phyloP scores from a whole-genome alignment of 2,329 filamentous ascomycete genomes.

The Fusarium sp. region DNA sequence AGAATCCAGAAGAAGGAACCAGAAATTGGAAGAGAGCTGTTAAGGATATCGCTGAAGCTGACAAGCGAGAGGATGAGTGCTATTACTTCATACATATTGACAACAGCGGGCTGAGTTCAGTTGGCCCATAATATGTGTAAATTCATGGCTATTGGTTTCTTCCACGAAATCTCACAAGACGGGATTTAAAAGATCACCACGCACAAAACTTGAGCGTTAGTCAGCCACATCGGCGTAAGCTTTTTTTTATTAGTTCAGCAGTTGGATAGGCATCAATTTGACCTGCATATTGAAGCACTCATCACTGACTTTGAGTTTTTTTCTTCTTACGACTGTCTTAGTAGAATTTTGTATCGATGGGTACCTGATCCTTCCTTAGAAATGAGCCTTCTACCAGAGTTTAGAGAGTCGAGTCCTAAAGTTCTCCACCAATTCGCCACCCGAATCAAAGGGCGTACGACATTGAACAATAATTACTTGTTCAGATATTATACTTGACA shows the following conservation, averaged over 20 bases:
- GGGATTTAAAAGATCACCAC: neutral
- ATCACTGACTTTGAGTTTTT: neutral
- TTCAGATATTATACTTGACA: neutral
- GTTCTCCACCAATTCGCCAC: conserved; percentile 34
- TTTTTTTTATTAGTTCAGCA: neutral
- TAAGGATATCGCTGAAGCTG: conserved; percentile 89
- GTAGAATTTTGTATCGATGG: neutral
- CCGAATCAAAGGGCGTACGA: conserved; percentile 2
- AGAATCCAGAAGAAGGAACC: conserved; percentile 76
- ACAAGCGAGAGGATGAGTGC: conserved; percentile 90
- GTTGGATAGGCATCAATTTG: neutral
- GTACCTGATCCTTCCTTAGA: neutral
- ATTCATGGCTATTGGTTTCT: neutral
- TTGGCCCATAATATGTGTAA: neutral
- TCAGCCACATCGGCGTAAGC: conserved; percentile 16
- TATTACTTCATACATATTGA: conserved; percentile 67
- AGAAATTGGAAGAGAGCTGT: conserved; percentile 83
- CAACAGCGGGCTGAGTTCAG: conserved; percentile 55
- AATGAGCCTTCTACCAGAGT: neutral
- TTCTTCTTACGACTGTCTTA: neutral
- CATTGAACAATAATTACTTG: neutral
- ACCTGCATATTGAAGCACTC: neutral
- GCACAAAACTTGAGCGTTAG: conserved; percentile 12
- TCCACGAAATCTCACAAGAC: neutral
- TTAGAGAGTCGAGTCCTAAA: neutral